Evolutionary conservation across 345 rosid species (phyloP), one percentile per base, ranked within the genome.

Genomic region (Salix arbutifolia): DNA sequence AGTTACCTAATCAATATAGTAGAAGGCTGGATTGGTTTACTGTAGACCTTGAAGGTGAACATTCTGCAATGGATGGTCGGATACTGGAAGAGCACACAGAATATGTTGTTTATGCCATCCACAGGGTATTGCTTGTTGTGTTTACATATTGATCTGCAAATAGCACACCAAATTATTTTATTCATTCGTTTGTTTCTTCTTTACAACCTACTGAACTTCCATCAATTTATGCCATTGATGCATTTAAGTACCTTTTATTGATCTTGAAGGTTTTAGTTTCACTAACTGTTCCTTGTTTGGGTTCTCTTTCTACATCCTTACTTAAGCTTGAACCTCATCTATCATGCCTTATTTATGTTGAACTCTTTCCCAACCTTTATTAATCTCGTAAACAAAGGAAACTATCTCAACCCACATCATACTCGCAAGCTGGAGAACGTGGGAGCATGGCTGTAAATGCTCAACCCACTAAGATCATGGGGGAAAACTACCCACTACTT

Each of bases 41-140:
- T 48, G 99, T 93, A 81, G 99, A 96, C 88, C 98, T 96, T 83
- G 98, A 91, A 91, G 99, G 98, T 83, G 99, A 96, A 87, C 97
- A 92, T 87, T 96, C 99, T 79, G 99, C 99, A 76, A 96, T 96
- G 99, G 99, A 93, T 87, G 97, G 95, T 78, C 95, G 80, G 79
- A 92, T 96, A 81, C 96, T 96, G 73, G 92, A 96, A 87, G 98
- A 96, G 78, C 99, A 96, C 84, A 80, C 97, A 48, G 98, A 96
- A 87, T 96, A 93, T 89, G 99, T 96, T 80, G 97, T 96, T 23
- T 87, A 96, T 87, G 97, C 99, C 86, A 91, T 96, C 79, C 94
- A 96, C 77, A 86, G 89, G 98, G 99, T 96, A 90, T 78, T 66
- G 25, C 65, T 38, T 30, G 46, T 77, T 33, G n/a, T 72, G n/a